Evolutionary conservation across 495 filamentous ascomycete species (phyloP).

Genomic region (Podospora pseudoanserina): DNA sequence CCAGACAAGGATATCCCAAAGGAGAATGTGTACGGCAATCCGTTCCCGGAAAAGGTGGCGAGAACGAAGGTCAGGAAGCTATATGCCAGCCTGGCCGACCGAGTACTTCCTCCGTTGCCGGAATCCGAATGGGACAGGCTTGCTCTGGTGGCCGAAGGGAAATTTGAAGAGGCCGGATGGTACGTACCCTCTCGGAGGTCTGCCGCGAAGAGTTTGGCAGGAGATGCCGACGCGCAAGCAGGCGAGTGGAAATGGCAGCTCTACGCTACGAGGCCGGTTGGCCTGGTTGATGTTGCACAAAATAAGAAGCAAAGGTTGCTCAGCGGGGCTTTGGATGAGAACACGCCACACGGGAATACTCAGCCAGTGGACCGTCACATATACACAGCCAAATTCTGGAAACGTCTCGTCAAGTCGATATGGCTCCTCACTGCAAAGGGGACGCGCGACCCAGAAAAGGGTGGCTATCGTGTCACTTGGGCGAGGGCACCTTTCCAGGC

Average conservation of each 20-base stretch:
- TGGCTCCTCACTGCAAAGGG: slow-evolving; percentile 36
- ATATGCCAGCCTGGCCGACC: slow-evolving; percentile 54
- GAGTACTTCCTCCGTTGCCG: slow-evolving; percentile 70
- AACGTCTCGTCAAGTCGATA: slow-evolving; percentile 31
- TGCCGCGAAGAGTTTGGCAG: slow-evolving; percentile 1
- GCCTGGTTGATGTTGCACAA: slow-evolving; percentile 17
- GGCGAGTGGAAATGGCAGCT: slow-evolving; percentile 26
- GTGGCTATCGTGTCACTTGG: slow-evolving; percentile 4
- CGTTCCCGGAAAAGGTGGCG: slow-evolving; percentile 49
- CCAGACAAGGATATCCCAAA: slow-evolving; percentile 52
- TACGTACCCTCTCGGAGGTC: slow-evolving; percentile 29
- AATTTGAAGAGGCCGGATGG: slow-evolving; percentile 38
- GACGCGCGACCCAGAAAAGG: slow-evolving; percentile 23
- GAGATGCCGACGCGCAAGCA: neutral
- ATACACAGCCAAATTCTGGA: slow-evolving; percentile 24
- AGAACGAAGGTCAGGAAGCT: slow-evolving; percentile 58
- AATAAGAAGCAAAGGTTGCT: slow-evolving; percentile 31
- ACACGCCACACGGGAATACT: slow-evolving; percentile 33
- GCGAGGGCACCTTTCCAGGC: neutral
- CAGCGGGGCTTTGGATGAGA: slow-evolving; percentile 33
- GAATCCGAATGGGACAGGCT: slow-evolving; percentile 61
- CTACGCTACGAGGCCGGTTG: slow-evolving; percentile 23
- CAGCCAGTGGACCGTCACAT: slow-evolving; percentile 28
- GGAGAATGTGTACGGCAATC: slow-evolving; percentile 61
- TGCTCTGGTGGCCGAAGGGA: slow-evolving; percentile 55